Evolutionary conservation across 768 basidiomycete genomes (phyloP).

Genomic region (Leccinellum rugosiceps): DNA sequence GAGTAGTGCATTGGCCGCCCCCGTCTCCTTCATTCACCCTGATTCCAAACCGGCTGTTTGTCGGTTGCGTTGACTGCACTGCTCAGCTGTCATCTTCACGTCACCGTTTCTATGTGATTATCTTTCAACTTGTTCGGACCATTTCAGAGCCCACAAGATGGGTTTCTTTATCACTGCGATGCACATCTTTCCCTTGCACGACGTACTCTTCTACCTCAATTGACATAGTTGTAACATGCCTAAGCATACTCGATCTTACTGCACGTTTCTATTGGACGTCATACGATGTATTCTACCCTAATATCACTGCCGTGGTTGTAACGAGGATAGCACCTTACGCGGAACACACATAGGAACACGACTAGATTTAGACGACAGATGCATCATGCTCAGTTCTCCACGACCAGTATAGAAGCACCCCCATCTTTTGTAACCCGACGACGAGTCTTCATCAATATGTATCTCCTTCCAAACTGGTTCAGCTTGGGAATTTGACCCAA

Average conservation of each 20-base stretch:
- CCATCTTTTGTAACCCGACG: conserved; percentile 62
- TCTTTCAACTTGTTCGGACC: not conserved
- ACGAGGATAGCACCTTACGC: conserved; percentile 1
- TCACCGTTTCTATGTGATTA: not conserved
- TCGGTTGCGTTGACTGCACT: not conserved
- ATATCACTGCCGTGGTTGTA: conserved; percentile 15
- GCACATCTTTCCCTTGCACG: conserved; percentile 13
- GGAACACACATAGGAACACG: not conserved
- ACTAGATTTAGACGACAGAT: not conserved
- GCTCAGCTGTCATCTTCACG: not conserved
- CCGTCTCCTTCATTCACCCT: not conserved
- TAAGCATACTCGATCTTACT: conserved; percentile 12
- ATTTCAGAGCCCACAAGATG: not conserved
- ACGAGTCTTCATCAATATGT: conserved; percentile 59
- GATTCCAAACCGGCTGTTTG: not conserved
- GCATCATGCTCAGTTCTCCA: conserved; percentile 13
- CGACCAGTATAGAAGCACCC: conserved; percentile 54
- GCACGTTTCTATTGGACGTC: conserved; percentile 10
- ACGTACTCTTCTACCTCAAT: conserved; percentile 6
- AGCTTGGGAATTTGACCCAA: conserved; percentile 28
- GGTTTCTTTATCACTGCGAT: conserved; percentile 3
- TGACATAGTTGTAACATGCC: conserved; percentile 11
- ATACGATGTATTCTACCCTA: conserved; percentile 16
- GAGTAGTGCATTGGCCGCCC: conserved; percentile 6
- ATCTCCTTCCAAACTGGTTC: conserved; percentile 54